Percentiles rank a stretch among this genome's conserved stretches.
phyloP scores from a whole-genome alignment of 2,329 filamentous ascomycete genomes.

The Fusarium annulatum region DNA sequence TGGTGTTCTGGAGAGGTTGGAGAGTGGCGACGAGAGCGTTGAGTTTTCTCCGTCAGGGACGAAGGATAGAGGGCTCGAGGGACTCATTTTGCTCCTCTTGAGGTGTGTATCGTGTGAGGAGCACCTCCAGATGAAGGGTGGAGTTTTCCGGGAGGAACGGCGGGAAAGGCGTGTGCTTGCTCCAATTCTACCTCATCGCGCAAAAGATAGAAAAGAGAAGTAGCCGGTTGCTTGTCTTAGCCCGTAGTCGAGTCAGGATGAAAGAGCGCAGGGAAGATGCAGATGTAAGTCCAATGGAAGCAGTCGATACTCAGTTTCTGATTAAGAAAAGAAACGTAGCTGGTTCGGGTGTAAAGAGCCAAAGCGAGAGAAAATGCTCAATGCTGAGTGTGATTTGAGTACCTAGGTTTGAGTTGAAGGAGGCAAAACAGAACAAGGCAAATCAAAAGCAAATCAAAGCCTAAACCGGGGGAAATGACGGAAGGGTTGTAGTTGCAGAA shows the following conservation, averaged over 20 bases:
- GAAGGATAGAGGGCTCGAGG: conserved; percentile 45
- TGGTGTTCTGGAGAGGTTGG: conserved; percentile 64
- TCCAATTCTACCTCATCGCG: conserved; percentile 35
- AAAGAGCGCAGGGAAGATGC: conserved; percentile 3
- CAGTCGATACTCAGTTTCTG: neutral
- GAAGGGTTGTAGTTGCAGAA: conserved; percentile 33
- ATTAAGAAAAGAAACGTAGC: neutral
- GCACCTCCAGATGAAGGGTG: conserved; percentile 8
- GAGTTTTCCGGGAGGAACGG: conserved; percentile 11
- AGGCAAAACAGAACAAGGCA: conserved; percentile 22
- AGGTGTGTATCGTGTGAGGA: conserved; percentile 4
- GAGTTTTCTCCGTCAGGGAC: conserved; percentile 51
- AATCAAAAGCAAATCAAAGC: conserved; percentile 19
- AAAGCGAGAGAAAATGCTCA: conserved; percentile 6
- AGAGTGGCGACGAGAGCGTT: conserved; percentile 65
- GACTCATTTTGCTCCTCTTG: conserved; percentile 41
- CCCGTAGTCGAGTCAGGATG: conserved; percentile 8
- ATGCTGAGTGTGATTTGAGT: neutral
- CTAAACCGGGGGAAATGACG: conserved; percentile 30
- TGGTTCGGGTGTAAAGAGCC: conserved; percentile 4
- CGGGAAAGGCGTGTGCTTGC: conserved; percentile 14
- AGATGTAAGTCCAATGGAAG: neutral
- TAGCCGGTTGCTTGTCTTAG: conserved; percentile 6
- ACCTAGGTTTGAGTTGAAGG: conserved; percentile 23
- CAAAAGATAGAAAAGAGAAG: conserved; percentile 11